phyloP scores from a whole-genome alignment of 2,329 filamentous ascomycete genomes.

The Seiridium unicorne region DNA sequence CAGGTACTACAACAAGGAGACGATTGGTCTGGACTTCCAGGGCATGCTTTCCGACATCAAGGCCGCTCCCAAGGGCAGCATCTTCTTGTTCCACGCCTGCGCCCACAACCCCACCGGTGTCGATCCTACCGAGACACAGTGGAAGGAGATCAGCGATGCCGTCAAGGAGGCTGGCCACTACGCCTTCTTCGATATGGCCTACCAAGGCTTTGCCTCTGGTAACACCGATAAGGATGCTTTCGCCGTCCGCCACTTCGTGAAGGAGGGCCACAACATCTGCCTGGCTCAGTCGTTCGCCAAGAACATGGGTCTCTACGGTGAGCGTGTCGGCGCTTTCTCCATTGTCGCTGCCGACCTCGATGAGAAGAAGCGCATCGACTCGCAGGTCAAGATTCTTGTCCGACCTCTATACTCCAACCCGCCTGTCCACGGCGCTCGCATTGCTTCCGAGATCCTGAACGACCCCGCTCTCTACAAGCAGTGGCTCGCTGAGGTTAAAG shows the following conservation, averaged over 20 bases:
- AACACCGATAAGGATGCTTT: constrained; percentile 92
- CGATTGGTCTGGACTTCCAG: constrained; percentile 95
- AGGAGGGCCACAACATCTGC: constrained; percentile 84
- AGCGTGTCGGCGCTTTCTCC: constrained; percentile 96
- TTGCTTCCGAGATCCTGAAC: constrained; percentile 90
- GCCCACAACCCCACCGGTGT: constrained; percentile 98
- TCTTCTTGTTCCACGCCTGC: constrained; percentile 93
- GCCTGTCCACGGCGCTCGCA: constrained; percentile 91
- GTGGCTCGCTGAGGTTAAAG: constrained; percentile 96
- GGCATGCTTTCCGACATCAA: constrained; percentile 90
- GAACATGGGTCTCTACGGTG: constrained; percentile 99
- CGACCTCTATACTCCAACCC: constrained; percentile 98
- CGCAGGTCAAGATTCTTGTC: constrained; percentile 97
- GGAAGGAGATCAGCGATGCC: constrained; percentile 83
- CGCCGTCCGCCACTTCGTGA: constrained; percentile 88
- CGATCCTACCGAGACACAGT: constrained; percentile 89
- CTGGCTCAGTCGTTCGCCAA: constrained; percentile 96
- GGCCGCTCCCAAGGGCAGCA: constrained; percentile 79
- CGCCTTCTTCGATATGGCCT: constrained; percentile 99
- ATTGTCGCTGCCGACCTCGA: constrained; percentile 80
- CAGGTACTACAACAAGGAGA: constrained; percentile 98
- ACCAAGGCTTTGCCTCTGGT: constrained; percentile 95
- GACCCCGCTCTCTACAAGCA: constrained; percentile 81
- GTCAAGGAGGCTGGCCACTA: constrained; percentile 87
- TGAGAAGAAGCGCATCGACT: constrained; percentile 94